Evolutionary conservation across 106 monocot genomes (phyloP), one percentile per base, ranked within the genome.

Genomic region (Dendrobium officinale): DNA sequence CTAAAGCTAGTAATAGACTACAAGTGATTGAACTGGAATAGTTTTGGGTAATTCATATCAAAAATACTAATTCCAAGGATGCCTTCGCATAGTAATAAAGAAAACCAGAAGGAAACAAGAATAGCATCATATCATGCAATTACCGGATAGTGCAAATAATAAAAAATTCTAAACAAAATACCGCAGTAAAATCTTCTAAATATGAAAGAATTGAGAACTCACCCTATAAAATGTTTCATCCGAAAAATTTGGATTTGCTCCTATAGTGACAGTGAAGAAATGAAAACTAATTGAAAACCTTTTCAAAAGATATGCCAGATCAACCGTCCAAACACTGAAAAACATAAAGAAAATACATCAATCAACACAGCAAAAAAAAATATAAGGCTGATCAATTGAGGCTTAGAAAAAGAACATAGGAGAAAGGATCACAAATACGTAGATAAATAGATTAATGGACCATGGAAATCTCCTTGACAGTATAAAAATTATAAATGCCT

Each of bases 301-400:
- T 81, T 94, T 89, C 80, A 97, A 80, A 82, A 97, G 86, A 82
- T 92, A 97, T 42, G 94, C 94, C 81, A 97, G 81, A 80, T 97
- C 97, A 85, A 97, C 88, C 9, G 97, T 97, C 97, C 97, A 97
- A 26, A 94, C 91, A 84, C 97, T 97, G 97, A 79, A 91, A 85
- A 81, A 77, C 26, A n/a, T 31, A 79, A 58, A 82, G 75, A 64
- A 83, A 48, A 44, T 44, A 6, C 41, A 74, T 1, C 70, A 70
- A 70, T 70, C 29, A 70, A 11, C 33, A 51, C 3, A 51, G 16
- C 10, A 70, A 29, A 70, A 33, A 70, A 33, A 37, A 33, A 37
- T 16, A 22, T 33, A 70, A 70, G 70, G 16, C 37, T 70, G 37
- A 70, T 4, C 11, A 37, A 70, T 70, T 4, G 37, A 70, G 70